A percentile compares a stretch with the other conserved stretches of the same genome.
phyloP scores from a whole-genome alignment of 2,329 filamentous ascomycete species.

The Zymoseptoria pseudotritici region DNA sequence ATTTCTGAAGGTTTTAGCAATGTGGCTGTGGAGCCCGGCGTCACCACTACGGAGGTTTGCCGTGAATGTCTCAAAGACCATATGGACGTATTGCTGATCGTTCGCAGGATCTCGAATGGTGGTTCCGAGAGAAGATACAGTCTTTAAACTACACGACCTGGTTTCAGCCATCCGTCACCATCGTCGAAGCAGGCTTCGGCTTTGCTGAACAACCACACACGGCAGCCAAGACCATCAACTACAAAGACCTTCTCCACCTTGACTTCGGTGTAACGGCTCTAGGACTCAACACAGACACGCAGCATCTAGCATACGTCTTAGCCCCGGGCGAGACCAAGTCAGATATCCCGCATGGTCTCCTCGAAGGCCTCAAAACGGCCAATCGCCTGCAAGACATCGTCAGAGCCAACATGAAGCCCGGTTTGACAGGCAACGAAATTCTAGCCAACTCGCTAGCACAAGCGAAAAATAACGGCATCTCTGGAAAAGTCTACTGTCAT shows the following conservation, averaged over 20 bases:
- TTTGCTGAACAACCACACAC: not conserved
- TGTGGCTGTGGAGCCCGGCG: constrained; percentile 9
- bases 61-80: not conserved
- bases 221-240: constrained; percentile 1
- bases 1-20: constrained; percentile 14
- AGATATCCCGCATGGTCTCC: constrained; percentile 10
- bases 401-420: constrained; percentile 9
- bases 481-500: constrained; percentile 15
- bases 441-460: constrained; percentile 5
- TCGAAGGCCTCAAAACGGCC: constrained; percentile 9
- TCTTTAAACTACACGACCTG: constrained; percentile 16
- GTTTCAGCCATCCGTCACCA: constrained; percentile 16
- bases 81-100: not conserved
- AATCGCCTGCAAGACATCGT: constrained; percentile 18
- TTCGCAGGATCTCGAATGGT: constrained; percentile 16
- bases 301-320: constrained; percentile 18
- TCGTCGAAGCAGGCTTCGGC: constrained; percentile 3
- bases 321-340: constrained; percentile 4
- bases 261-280: constrained; percentile 17
- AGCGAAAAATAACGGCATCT: constrained; percentile 7
- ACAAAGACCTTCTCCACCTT: constrained; percentile 16
- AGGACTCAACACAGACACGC: constrained; percentile 17
- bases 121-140: constrained; percentile 16
- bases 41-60: constrained; percentile 9
- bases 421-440: constrained; percentile 12